These are phyloP conservation scores for Collariella sp. DNA, from an alignment of 495 filamentous ascomycete species.

Conservation along the genomic window DNA sequence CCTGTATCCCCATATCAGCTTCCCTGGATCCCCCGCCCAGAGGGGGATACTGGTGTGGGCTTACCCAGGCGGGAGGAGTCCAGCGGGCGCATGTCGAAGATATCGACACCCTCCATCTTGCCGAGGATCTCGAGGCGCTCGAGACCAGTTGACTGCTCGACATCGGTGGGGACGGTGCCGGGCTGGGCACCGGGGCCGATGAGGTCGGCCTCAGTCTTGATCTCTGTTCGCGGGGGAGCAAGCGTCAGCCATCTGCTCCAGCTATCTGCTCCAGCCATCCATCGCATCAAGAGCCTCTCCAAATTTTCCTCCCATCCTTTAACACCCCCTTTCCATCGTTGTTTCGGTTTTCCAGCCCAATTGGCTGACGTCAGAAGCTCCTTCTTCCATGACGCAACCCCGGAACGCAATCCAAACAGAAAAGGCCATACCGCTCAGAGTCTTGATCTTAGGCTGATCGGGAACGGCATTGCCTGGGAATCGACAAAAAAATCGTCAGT, in stretches of 20 bases:
- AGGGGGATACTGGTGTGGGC: slow-evolving; percentile 20
- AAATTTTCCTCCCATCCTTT: background rate
- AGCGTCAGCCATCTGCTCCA: slow-evolving; percentile 15
- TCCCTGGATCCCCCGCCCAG: background rate
- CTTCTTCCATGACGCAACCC: slow-evolving; percentile 5
- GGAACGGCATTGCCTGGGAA: slow-evolving; percentile 17
- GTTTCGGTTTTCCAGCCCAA: background rate
- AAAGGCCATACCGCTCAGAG: slow-evolving; percentile 24
- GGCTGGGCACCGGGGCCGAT: slow-evolving; percentile 67
- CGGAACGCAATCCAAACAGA: background rate
- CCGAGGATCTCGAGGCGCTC: slow-evolving; percentile 97
- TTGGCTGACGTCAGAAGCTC: slow-evolving; percentile 13
- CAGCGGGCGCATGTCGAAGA: slow-evolving; percentile 97
- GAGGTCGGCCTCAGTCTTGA: slow-evolving; percentile 74
- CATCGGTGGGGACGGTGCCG: slow-evolving; percentile 83
- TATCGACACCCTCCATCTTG: slow-evolving; percentile 97
- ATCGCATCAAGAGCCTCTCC: background rate
- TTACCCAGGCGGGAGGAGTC: slow-evolving; percentile 66
- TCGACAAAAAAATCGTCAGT: slow-evolving; percentile 3
- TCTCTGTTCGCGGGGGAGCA: slow-evolving; percentile 50
- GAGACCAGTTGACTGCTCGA: slow-evolving; percentile 90
- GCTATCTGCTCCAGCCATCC: background rate
- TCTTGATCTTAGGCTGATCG: slow-evolving; percentile 27
- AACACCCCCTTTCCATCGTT: background rate
- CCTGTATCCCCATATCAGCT: slow-evolving; percentile 41